Percentiles rank a stretch among this genome's conserved stretches.
phyloP scores from a whole-genome alignment of 768 basidiomycete genomes.

The Podaxis rugospora region DNA sequence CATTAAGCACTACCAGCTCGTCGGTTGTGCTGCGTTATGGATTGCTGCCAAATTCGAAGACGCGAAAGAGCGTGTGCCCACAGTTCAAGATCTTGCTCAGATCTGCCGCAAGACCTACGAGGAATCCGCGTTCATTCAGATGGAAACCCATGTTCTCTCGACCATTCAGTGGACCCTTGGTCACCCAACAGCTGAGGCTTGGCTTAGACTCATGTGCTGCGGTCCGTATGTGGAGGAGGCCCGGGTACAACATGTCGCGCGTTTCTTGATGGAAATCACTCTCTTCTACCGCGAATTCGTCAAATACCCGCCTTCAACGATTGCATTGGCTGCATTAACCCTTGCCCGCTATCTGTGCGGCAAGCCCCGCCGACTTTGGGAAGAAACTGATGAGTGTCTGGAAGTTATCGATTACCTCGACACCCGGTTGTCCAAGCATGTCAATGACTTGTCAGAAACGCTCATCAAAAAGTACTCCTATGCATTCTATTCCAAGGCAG shows the following conservation, averaged over 20 bases:
- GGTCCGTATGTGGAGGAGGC: constrained; percentile 75
- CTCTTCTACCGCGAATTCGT: constrained; percentile 97
- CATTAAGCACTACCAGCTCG: constrained; percentile 98
- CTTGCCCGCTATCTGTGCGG: constrained; percentile 87
- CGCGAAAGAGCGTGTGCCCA: constrained; percentile 96
- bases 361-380: constrained; percentile 70
- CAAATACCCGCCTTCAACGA: constrained; percentile 76
- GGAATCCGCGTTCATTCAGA: constrained; percentile 96
- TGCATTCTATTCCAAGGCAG: constrained; percentile 94
- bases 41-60: constrained; percentile 99
- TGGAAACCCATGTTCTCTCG: constrained; percentile 95
- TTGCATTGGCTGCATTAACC: constrained; percentile 86
- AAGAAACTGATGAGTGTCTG: constrained; percentile 80
- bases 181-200: constrained; percentile 96
- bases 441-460: constrained; percentile 93
- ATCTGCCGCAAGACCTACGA: constrained; percentile 98
- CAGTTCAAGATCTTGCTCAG: constrained; percentile 88
- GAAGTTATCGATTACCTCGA: constrained; percentile 87
- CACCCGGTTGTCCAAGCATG: constrained; percentile 77
- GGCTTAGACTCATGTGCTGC: constrained; percentile 84
- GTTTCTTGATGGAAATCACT: constrained; percentile 99
- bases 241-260: constrained; percentile 91
- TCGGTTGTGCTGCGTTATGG: constrained; percentile 98
- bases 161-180: constrained; percentile 97
- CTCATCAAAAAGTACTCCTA: constrained; percentile 98